These are phyloP conservation scores for Verticillium nubilum DNA, from an alignment of 2,329 filamentous ascomycete species.

Conservation along the genomic window DNA sequence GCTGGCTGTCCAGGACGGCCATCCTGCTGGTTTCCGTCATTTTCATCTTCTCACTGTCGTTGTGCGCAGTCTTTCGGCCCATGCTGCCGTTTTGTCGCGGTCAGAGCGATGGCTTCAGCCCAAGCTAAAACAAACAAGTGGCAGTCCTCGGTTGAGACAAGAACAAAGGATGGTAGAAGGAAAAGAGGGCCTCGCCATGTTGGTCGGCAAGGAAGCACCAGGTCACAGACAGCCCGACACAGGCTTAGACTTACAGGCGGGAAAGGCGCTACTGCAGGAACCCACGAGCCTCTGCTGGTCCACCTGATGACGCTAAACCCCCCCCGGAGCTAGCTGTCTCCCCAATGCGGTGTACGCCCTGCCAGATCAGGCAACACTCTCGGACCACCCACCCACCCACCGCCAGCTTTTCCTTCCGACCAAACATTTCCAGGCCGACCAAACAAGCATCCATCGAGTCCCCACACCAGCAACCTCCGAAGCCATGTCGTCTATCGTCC, in stretches of 20 bases:
- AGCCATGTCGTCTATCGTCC: not conserved
- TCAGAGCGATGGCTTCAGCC: not conserved
- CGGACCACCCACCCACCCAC: not conserved
- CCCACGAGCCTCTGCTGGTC: not conserved
- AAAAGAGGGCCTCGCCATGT: not conserved
- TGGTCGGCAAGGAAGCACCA: not conserved
- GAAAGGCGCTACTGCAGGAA: not conserved
- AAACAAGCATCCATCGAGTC: not conserved
- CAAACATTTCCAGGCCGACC: not conserved
- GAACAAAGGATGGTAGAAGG: not conserved
- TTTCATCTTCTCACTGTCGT: not conserved
- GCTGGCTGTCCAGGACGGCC: not conserved
- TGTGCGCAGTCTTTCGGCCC: not conserved
- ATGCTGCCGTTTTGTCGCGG: not conserved
- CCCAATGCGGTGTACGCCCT: not conserved
- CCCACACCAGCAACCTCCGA: not conserved
- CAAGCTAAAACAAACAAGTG: not conserved
- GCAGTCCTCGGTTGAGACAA: not conserved
- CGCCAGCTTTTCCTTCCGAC: not conserved
- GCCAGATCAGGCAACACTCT: not conserved
- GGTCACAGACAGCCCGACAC: too few relatives aligned
- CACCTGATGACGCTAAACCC: not conserved
- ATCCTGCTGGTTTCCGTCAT: not conserved
- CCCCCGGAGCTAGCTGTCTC: not conserved
- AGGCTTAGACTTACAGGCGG: not conserved